These are phyloP conservation scores for Claviceps pazoutovae DNA, from an alignment of 2,329 filamentous ascomycete species.

Conservation along the genomic window DNA sequence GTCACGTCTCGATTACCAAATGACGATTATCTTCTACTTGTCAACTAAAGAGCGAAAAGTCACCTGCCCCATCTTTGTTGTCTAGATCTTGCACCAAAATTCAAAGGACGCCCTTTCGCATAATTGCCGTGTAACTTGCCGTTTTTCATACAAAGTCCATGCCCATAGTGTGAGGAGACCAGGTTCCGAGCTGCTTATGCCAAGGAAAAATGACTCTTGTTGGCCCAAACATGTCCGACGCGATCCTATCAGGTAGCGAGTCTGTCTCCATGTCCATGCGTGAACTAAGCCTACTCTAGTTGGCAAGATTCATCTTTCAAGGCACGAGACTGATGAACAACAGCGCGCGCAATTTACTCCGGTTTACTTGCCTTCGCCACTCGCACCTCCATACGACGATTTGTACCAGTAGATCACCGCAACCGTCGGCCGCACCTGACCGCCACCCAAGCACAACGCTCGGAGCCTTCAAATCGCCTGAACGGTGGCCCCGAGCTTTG, in stretches of 20 bases:
- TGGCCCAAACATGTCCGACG: too few species aligned
- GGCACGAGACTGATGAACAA: not conserved
- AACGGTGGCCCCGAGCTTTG: not conserved
- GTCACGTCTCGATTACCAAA: too few species aligned
- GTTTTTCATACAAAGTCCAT: too few species aligned
- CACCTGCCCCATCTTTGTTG: not conserved
- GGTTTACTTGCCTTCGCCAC: not conserved
- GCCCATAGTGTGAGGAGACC: too few species aligned
- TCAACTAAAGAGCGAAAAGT: not conserved
- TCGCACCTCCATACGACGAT: too few species aligned
- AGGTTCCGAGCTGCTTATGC: too few species aligned
- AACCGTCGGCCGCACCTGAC: not conserved
- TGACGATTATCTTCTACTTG: too few species aligned
- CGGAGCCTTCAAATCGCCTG: not conserved
- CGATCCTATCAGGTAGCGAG: not conserved
- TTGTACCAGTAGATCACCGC: not conserved
- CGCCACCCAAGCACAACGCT: not conserved
- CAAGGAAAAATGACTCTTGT: too few species aligned
- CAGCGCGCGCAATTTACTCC: not conserved
- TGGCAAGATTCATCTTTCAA: not conserved
- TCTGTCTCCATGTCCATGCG: not conserved
- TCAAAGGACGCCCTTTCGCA: not conserved
- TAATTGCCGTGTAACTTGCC: not conserved
- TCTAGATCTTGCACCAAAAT: not conserved
- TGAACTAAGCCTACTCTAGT: not conserved